Evolutionary conservation across 1,284 basidiomycete species (phyloP), one percentile per base, ranked within the genome.

Genomic region (Ganoderma sinense): DNA sequence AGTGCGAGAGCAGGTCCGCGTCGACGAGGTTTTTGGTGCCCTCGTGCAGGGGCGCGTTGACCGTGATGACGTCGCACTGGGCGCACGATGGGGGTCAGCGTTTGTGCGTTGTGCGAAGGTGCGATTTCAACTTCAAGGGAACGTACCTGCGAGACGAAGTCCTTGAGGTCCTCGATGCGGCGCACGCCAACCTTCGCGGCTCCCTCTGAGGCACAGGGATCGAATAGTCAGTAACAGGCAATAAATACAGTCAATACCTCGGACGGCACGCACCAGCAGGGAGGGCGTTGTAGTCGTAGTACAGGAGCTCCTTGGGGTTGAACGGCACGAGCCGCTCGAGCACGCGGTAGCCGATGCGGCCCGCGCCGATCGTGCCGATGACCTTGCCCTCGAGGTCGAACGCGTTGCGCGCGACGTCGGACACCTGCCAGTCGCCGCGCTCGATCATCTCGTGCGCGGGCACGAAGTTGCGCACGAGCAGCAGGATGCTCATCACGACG

Each of bases 41-140:
- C 78, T 96, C 95, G 85, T 97, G 95, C 29, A 98, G 86, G 45
- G 97, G 97, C 80, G 91, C 93, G 86, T 98, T 98, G 83, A 97
- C 87, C 39, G 94, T 95, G 73, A 97, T 85, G 62, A 97, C 88
- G 77, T 96, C 94, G 78, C 92, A 94, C 68, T 59, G 88, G n/a
- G 4, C 2, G 43, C 14, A 18, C 8, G 29, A n/a, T n/a, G 31
- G 6, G 33, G 7, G 6, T n/a, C 20, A 36, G 31, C 33, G 31
- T 39, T n/a, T 13, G 20, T 59, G n/a, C n/a, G n/a, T n/a, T n/a
- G n/a, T n/a, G n/a, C n/a, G n/a, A n/a, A n/a, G n/a, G n/a, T n/a
- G n/a, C n/a, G n/a, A n/a, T n/a, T n/a, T n/a, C n/a, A n/a, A n/a
- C n/a, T n/a, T n/a, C n/a, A n/a, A n/a, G n/a, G n/a, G 23, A 4